Percentiles rank a stretch among this genome's conserved stretches.
Evolutionary conservation across 306 rosid genomes (phyloP).

Genomic region (Glycine latifolia): DNA sequence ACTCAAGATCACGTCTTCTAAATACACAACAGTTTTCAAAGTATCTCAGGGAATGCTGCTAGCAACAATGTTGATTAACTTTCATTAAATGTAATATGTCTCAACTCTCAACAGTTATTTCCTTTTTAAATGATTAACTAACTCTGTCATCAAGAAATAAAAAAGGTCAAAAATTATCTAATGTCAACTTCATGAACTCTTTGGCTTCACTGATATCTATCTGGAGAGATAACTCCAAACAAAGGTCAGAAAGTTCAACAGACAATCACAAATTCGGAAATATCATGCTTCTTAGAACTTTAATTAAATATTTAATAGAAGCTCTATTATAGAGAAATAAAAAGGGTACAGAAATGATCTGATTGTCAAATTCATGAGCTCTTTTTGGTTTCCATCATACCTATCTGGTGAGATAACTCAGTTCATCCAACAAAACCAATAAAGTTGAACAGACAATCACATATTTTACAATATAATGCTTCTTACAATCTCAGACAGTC

Average conservation of each 20-base stretch:
- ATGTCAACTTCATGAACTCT: neutral
- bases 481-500: constrained; percentile 7
- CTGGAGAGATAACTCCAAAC: constrained; percentile 8
- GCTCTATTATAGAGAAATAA: neutral
- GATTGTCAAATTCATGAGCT: neutral
- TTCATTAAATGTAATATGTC: constrained; percentile 4
- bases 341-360: neutral
- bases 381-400: constrained; percentile 5
- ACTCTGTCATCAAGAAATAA: neutral
- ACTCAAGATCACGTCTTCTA: constrained; percentile 3
- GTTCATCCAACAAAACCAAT: neutral
- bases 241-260: constrained; percentile 1
- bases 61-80: constrained; percentile 16
- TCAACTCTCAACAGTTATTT: neutral
- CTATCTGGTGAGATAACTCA: neutral
- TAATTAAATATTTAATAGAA: neutral
- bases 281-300: constrained; percentile 9
- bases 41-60: constrained; percentile 25
- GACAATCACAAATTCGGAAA: neutral
- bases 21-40: constrained; percentile 8
- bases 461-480: neutral
- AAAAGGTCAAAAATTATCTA: constrained; percentile 8
- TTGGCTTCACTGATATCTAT: neutral
- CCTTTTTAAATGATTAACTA: neutral
- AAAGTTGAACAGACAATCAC: neutral